Conservation (phyloP, 225 moss, liverwort and hornwort species). For the Polytrichum formosum region DNA sequence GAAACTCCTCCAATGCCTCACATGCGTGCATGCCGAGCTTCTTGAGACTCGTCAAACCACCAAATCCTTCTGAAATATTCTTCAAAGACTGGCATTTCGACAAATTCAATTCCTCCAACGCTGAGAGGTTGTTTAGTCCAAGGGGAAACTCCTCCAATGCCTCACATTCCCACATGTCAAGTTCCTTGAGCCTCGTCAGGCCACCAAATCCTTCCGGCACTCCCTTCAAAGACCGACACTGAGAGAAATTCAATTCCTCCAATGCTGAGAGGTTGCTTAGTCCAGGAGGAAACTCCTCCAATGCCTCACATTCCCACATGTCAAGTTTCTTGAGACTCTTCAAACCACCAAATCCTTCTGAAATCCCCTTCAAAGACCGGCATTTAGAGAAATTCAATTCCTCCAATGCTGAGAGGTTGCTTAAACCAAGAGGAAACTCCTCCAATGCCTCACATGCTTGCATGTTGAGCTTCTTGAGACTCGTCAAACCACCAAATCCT, state of each 20-base stretch:
- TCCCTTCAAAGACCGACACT: neutral
- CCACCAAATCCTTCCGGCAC: neutral
- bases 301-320: neutral
- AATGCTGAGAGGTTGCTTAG: neutral
- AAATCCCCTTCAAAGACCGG: too few relatives aligned
- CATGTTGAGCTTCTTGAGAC: too few relatives aligned
- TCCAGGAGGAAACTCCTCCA: neutral
- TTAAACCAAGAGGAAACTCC: too few relatives aligned
- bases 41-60: neutral
- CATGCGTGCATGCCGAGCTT: neutral
- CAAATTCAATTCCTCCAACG: neutral
- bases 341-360: too few relatives aligned
- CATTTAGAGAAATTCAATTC: too few relatives aligned
- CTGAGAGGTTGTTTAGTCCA: neutral
- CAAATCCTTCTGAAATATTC: neutral
- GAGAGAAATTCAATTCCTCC: neutral
- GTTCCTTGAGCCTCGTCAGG: neutral
- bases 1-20: neutral
- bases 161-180: neutral
- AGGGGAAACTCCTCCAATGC: neutral
- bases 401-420: too few relatives aligned
- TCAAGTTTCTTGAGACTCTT: neutral
- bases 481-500: neutral
- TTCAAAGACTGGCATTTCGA: neutral
- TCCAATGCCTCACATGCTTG: too few relatives aligned